These are phyloP conservation scores for Bacterosira constricta DNA, from an alignment of 108 stramenopile genomes.

Conservation along the genomic window DNA sequence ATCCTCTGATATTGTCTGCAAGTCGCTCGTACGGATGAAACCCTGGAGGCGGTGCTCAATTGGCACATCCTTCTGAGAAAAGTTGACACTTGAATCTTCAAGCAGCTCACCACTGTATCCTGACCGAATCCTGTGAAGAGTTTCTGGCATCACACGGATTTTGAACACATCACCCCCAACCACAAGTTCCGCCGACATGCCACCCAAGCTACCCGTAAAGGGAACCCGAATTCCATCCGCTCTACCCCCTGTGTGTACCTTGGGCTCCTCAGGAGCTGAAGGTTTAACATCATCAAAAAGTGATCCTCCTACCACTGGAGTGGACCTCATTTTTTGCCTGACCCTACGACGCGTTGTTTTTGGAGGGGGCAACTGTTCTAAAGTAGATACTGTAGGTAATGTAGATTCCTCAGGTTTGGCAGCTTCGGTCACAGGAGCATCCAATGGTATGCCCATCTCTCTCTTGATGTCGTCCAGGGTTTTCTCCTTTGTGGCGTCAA, in stretches of 20 bases:
- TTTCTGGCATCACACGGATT: slow-evolving; percentile 59
- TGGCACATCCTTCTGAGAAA: slow-evolving; percentile 58
- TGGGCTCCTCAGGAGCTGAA: slow-evolving; percentile 10
- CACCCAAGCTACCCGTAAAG: slow-evolving; percentile 3
- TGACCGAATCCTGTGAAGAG: slow-evolving; percentile 51
- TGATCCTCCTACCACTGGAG: slow-evolving; percentile 36
- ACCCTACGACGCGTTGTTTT: slow-evolving; percentile 36
- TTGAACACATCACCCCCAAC: slow-evolving; percentile 68
- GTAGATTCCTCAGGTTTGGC: slow-evolving; percentile 4
- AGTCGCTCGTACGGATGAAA: slow-evolving; percentile 56
- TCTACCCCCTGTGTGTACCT: slow-evolving; percentile 7
- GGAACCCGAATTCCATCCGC: not conserved
- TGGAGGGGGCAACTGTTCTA: slow-evolving; percentile 2
- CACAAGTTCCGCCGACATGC: slow-evolving; percentile 58
- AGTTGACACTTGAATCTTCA: slow-evolving; percentile 51
- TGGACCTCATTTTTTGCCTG: slow-evolving; percentile 35
- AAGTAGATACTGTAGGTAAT: not conserved
- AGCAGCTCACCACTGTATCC: slow-evolving; percentile 60
- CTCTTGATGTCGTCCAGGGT: slow-evolving; percentile 61
- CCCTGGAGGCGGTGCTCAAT: slow-evolving; percentile 59
- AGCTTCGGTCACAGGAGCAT: slow-evolving; percentile 16
- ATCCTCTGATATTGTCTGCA: slow-evolving; percentile 34
- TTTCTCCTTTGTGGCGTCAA: slow-evolving; percentile 60
- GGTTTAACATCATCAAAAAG: slow-evolving; percentile 26
- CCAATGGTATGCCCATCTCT: slow-evolving; percentile 53